Evolutionary conservation across 345 rosid species (phyloP), one percentile per base, ranked within the genome.

Genomic region (Pistacia integerrima): DNA sequence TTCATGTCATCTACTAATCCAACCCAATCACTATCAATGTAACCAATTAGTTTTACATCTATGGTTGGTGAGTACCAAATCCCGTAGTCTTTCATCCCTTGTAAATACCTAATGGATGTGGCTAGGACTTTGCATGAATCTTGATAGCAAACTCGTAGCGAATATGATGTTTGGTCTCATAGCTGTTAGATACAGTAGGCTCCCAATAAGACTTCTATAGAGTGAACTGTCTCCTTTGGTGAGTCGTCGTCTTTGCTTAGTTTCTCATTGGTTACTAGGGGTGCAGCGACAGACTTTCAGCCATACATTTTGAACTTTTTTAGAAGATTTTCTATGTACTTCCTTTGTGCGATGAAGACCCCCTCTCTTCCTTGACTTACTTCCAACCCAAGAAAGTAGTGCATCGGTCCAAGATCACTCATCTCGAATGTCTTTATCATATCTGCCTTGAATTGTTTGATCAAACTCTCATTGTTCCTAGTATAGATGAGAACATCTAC

Each of bases 231-330:
- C 14, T 16, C 58, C 17, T 38, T 48, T 8, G 58, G 14, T 4
- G 36, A 17, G 2, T 12, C 61, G 33, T 68, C 49, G n/a, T 68
- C 48, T 30, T 57, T 17, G 18, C 1, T 5, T 3, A 28, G 11
- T 8, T 57, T 58, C 10, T 73, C 28, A 5, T 59, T 49, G 12
- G 28, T 18, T 6, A 20, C 51, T 2, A 67, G 51, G 13, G 69
- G 63, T 5, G 55, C 73, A 3, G 48, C 28, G 0, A 49, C 22
- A 5, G 28, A 4, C 25, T 73, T 73, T 52, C 73, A n/a, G 4
- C 20, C 17, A 12, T 48, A 11, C 77, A 74, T 49, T 1, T 57
- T 38, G 28, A 72, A 78, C 25, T 44, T 65, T 78, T 22, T 73
- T 22, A 8, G 10, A 14, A 77, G 11, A 10, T 57, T 46, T 12